A percentile compares a stretch with the other conserved stretches of the same genome.
These are phyloP conservation scores for Thalassiosira profunda DNA, from an alignment of 108 stramenopile genomes.

Conservation along the genomic window DNA sequence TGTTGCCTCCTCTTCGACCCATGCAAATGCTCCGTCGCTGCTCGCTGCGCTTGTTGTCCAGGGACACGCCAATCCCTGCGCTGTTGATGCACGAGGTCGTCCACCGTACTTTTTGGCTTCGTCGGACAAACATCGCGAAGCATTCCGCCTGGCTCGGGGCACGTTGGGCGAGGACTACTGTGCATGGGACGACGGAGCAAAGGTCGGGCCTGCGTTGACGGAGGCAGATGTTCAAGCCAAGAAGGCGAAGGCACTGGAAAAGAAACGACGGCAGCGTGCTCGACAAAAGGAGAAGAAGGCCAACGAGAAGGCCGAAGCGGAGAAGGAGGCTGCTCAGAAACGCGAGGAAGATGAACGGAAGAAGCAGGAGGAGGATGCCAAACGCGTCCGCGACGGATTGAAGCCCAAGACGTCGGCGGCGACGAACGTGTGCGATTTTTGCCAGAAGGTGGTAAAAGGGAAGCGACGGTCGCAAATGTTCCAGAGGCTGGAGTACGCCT, in stretches of 20 bases:
- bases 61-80: slow-evolving; percentile 80
- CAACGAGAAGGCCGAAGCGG: slow-evolving; percentile 50
- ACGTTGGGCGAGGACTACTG: slow-evolving; percentile 75
- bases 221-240: slow-evolving; percentile 57
- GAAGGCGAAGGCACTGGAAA: slow-evolving; percentile 83
- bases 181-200: slow-evolving; percentile 75
- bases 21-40: slow-evolving; percentile 14
- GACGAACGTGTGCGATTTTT: slow-evolving; percentile 82
- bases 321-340: slow-evolving; percentile 34
- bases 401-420: slow-evolving; percentile 42
- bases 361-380: slow-evolving; percentile 53
- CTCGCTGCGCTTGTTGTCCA: slow-evolving; percentile 56
- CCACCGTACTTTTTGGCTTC: slow-evolving; percentile 75
- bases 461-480: slow-evolving; percentile 76
- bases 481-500: slow-evolving; percentile 75
- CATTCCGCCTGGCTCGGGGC: slow-evolving; percentile 83
- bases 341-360: slow-evolving; percentile 24
- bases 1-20: slow-evolving; percentile 38
- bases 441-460: slow-evolving; percentile 65
- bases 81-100: slow-evolving; percentile 63
- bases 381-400: slow-evolving; percentile 49
- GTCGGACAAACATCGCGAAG: slow-evolving; percentile 74
- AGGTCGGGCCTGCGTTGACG: slow-evolving; percentile 76
- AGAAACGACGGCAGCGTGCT: slow-evolving; percentile 77
- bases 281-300: slow-evolving; percentile 83